phyloP scores from a whole-genome alignment of 2,329 filamentous ascomycete genomes.

The Cytospora paraplurivora region DNA sequence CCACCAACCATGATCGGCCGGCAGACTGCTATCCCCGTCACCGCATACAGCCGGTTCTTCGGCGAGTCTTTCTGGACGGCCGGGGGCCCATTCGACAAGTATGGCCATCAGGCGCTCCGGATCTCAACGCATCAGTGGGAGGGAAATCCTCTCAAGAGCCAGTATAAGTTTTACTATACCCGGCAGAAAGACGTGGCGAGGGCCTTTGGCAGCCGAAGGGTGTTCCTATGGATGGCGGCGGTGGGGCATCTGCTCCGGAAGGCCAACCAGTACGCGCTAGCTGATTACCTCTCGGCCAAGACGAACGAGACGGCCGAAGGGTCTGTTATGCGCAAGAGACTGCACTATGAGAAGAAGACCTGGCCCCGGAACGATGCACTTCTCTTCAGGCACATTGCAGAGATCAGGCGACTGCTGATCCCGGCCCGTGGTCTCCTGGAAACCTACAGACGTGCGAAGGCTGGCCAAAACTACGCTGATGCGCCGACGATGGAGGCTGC shows the following conservation, averaged over 20 bases:
- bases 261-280: not conserved
- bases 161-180: not conserved
- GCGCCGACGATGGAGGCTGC: not conserved
- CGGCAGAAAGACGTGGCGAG: not conserved
- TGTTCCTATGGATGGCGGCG: not conserved
- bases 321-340: not conserved
- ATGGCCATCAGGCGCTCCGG: slow-evolving; percentile 1
- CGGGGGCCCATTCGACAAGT: not conserved
- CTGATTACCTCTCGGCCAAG: not conserved
- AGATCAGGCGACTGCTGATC: not conserved
- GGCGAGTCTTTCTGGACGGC: not conserved
- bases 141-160: not conserved
- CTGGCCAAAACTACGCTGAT: fast-evolving
- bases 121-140: not conserved
- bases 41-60: not conserved
- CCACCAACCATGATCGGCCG: not conserved
- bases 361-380: not conserved
- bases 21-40: not conserved
- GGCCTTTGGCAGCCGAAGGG: not conserved
- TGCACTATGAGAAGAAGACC: not conserved
- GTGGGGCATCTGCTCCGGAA: not conserved
- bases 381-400: not conserved
- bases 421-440: not conserved
- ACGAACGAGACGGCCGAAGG: not conserved
- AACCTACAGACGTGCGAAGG: not conserved